Evolutionary conservation across 1,284 basidiomycete species (phyloP), one percentile per base, ranked within the genome.

Genomic region (Rhizoctonia solani): DNA sequence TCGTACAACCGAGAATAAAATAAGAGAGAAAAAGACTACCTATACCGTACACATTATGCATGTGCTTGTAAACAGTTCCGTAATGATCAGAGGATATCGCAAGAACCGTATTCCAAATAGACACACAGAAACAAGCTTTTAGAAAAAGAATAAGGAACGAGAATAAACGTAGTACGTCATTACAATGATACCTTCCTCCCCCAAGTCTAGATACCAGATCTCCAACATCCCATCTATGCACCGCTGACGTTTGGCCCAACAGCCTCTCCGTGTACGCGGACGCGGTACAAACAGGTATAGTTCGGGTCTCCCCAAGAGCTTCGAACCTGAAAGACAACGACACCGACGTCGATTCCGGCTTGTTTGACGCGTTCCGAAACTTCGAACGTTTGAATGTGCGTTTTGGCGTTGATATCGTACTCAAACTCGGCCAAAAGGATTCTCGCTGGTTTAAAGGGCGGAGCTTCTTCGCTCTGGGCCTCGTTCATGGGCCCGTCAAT

Each of bases 231-330:
- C 8, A 9, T 16, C 32, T 61, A 49, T 3, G 46, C 29, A 30
- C n/a, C 23, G 32, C 58, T 61, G 46, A 61, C 30, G 47, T 61
- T 61, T 14, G 29, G 46, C n/a, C 58, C 58, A 4, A 32, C 46
- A 13, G 47, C 46, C 46, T 67, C 63, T 32, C 85, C 93, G 74
- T 87, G 89, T 34, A 90, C 88, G 32, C 90, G 82, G 77, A 98
- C 83, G 58, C 95, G 85, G 77, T 98, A 98, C 37, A 98, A 75
- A 77, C 95, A 98, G 0, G 95, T 98, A 74, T 85, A 91, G 70
- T 88, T 86, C 13, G 83, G 78, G 74, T 83, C 83, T 29, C 95
- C 96, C 87, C 93, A 96, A 75, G 98, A 98, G 74, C 82, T 89
- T 75, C 85, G 81, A 71, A 98, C 80, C 71, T 85, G 79, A 73